Percentiles rank a stretch among this genome's conserved stretches.
Evolutionary conservation across 805 yeast species (phyloP).

Genomic region (Kuraishia floccosa): DNA sequence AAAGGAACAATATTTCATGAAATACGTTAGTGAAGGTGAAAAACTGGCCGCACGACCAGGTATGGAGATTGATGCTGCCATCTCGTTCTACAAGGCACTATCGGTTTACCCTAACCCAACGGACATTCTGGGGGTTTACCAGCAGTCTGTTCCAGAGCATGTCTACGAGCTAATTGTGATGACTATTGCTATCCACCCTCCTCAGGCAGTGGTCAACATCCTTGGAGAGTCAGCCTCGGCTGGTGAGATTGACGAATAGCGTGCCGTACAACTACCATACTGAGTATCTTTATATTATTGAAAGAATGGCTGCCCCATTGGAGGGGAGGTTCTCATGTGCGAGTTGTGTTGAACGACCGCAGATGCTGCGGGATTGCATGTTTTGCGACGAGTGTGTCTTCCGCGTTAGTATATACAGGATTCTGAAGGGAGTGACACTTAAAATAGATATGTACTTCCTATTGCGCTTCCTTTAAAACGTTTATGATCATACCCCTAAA

Average conservation of each 20-base stretch:
- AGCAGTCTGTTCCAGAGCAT: constrained; percentile 74
- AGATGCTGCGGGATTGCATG: no score
- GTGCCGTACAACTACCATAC: no score
- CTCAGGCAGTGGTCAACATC: constrained; percentile 62
- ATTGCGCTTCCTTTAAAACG: constrained; percentile 5
- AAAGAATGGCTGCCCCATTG: no score
- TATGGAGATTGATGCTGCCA: constrained; percentile 72
- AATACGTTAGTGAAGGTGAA: constrained; percentile 80
- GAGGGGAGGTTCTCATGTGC: no score
- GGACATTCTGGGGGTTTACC: constrained; percentile 81
- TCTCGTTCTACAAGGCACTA: constrained; percentile 87
- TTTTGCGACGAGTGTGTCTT: no score
- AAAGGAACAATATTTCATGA: constrained; percentile 72
- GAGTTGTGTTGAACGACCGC: no score
- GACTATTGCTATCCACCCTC: constrained; percentile 89
- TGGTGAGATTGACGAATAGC: constrained; percentile 1
- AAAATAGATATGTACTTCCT: no score
- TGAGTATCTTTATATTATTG: no score
- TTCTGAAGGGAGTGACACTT: no score
- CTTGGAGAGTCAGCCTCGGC: constrained; percentile 29
- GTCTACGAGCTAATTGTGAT: constrained; percentile 75
- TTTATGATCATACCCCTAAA: constrained; percentile 7
- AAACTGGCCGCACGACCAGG: constrained; percentile 57
- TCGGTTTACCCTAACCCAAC: constrained; percentile 92
- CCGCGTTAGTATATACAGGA: no score